Base-by-base conservation (phyloP, 768 basidiomycete species). In the Porpolomopsis calyptriformis region DNA sequence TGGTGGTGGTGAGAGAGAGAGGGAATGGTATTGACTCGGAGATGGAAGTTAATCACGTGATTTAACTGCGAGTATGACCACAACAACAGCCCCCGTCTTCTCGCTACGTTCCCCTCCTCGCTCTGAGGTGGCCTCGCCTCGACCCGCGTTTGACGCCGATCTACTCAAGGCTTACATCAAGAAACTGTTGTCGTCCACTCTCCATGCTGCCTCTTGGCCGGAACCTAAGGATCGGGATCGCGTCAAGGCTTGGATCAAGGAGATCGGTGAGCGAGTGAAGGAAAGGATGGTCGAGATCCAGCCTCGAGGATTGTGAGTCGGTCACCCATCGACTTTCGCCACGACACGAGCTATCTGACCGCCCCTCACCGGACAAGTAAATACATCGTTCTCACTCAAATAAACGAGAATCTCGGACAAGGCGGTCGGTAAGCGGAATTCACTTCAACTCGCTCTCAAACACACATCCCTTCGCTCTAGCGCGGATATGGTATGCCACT, bases 281-380 rank as follows among this genome's bases (percentile, higher is more conserved):
- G 82, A 87, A 60, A 70, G 88, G 55, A 89, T 89, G 85, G 54
- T 86, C 44, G 83, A 84, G 57, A 86, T 90, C 44, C 80, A 85
- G 55, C 81, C 85, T 24, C 71, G 71, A 52, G 84, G 85, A 47
- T 89, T 85, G 87, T 89, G 64, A 76, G 85, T 76, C 24, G 41
- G 34, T 29, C 11, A 16, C 40, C 26, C 41, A 43, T 47, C 43
- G 22, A 29, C 14, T 12, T 6, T 22, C 14, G 23, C 29, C 25
- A 16, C 16, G 27, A 43, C 10, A 36, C 39, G 10, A 29, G 37
- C 44, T 49, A 19, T 50, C 40, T 31, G 18, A 31, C 29, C 14
- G 14, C 14, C 29, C 14, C 44, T 47, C 48, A 54, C 46, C 48
- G 41, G 42, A 50, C 41, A 24, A 90, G 88, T 59, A 91, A 91